Conservation (phyloP, 768 basidiomycete species). For the Steccherinum ochraceum region DNA sequence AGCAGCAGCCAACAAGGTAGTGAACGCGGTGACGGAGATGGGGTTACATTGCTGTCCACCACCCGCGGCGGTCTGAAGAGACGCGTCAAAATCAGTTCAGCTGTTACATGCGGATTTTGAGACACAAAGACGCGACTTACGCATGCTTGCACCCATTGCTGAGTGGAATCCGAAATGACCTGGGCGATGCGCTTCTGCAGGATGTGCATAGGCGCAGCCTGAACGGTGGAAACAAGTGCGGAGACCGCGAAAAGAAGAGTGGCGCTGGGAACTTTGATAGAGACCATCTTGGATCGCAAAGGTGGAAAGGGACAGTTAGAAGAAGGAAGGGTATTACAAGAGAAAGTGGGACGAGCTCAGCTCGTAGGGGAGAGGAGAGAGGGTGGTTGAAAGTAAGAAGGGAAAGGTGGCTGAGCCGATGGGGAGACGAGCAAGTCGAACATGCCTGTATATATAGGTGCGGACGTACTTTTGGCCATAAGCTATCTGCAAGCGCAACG, state of each 20-base stretch:
- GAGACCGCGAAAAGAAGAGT: not conserved
- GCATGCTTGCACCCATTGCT: slow-evolving; percentile 46
- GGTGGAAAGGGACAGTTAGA: too few relatives aligned
- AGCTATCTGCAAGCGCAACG: too few relatives aligned
- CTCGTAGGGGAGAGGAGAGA: not conserved
- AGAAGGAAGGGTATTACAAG: too few relatives aligned
- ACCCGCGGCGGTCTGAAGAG: slow-evolving; percentile 41
- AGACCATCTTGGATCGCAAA: too few relatives aligned
- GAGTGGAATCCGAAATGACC: slow-evolving; percentile 39
- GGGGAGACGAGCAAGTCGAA: too few relatives aligned
- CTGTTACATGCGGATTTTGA: not conserved
- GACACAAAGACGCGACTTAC: slow-evolving; percentile 26
- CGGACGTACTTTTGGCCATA: too few relatives aligned
- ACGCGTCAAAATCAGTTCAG: not conserved
- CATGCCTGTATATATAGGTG: too few relatives aligned
- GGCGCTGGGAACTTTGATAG: too few relatives aligned
- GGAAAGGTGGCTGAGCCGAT: too few relatives aligned
- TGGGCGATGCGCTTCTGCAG: slow-evolving; percentile 42
- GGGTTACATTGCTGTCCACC: slow-evolving; percentile 54
- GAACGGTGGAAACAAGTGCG: not conserved
- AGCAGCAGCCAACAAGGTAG: slow-evolving; percentile 50
- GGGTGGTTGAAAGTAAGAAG: too few relatives aligned
- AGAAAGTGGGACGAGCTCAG: not conserved
- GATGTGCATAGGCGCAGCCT: slow-evolving; percentile 23
- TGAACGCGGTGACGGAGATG: slow-evolving; percentile 47